Evolutionary conservation across 2,329 filamentous ascomycete genomes (phyloP), one percentile per base, ranked within the genome.

Genomic region (Cercospora sojina): DNA sequence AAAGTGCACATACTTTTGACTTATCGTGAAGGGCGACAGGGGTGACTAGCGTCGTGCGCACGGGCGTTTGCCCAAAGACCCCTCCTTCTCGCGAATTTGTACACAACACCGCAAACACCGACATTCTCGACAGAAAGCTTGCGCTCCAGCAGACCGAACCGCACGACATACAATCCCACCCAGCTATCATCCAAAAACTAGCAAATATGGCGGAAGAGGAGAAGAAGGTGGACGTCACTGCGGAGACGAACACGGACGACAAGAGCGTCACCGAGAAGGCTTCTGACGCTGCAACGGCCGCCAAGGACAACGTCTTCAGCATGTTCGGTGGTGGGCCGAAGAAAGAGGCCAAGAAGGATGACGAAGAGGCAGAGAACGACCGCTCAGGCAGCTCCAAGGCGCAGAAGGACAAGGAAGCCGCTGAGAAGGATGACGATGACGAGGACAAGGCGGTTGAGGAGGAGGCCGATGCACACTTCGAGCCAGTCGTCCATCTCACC

Each of bases 281-380:
- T 32, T 69, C 74, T 32, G 75, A 77, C 56, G 74, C 76, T 31
- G 79, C 77, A 25, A 70, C 77, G 18, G 77, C 80, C 41, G 81
- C 81, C 20, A 83, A 83, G 77, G 82, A 83, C 74, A 83, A 83
- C 71, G 91, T 98, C 71, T 98, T 98, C 85, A 94, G 92, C 81
- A 98, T 99, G 95, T 99, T 99, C 78, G 95, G 95, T 74, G 95
- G 95, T 71, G 95, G 95, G 69, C 91, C 91, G 68, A 96, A 96
- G 88, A 98, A 97, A 85, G 92, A 95, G 84, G 93, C 92, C 86
- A 96, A 95, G 86, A 88, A 89, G 69, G 90, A 91, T 67, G 72
- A 71, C 31, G 91, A 91, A 77, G 92, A 91, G 73, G 60, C 60
- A 18, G 90, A 88, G 71, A 90, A 93, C 72, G 93, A 97, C 79